Evolutionary conservation across 2,329 filamentous ascomycete genomes (phyloP).

Genomic region (Blastomyces gilchristii): DNA sequence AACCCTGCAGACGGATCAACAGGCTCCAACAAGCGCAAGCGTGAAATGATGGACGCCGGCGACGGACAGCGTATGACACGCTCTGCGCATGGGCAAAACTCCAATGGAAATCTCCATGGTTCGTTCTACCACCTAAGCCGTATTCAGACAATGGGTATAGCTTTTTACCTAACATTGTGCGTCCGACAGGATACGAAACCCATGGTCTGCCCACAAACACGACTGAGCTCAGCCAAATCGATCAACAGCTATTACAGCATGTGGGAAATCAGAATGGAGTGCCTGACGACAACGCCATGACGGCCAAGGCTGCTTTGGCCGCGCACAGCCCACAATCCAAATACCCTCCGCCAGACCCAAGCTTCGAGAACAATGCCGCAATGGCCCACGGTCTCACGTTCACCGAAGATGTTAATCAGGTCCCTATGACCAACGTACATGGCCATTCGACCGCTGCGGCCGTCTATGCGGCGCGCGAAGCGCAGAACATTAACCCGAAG

Average conservation of each 20-base stretch:
- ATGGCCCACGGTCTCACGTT: conserved; percentile 14
- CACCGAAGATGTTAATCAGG: conserved; percentile 33
- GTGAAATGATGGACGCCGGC: conserved; percentile 31
- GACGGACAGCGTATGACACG: conserved; percentile 34
- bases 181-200: conserved; percentile 23
- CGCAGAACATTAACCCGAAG: conserved; percentile 51
- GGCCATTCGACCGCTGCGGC: conserved; percentile 48
- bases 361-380: conserved; percentile 13
- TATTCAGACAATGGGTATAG: neutral
- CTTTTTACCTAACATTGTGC: too few relatives aligned
- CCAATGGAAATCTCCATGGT: conserved; percentile 24
- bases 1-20: conserved; percentile 20
- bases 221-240: conserved; percentile 33
- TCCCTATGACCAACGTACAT: conserved; percentile 27
- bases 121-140: neutral
- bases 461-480: conserved; percentile 43
- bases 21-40: conserved; percentile 31
- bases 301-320: conserved; percentile 39
- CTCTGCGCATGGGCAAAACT: conserved; percentile 26
- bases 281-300: conserved; percentile 38
- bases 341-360: conserved; percentile 28
- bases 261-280: conserved; percentile 46
- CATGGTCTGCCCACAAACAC: conserved; percentile 30
- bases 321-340: conserved; percentile 36
- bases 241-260: conserved; percentile 40